phyloP scores from a whole-genome alignment of 257 asterid genomes.

The Leonotis leonurus region DNA sequence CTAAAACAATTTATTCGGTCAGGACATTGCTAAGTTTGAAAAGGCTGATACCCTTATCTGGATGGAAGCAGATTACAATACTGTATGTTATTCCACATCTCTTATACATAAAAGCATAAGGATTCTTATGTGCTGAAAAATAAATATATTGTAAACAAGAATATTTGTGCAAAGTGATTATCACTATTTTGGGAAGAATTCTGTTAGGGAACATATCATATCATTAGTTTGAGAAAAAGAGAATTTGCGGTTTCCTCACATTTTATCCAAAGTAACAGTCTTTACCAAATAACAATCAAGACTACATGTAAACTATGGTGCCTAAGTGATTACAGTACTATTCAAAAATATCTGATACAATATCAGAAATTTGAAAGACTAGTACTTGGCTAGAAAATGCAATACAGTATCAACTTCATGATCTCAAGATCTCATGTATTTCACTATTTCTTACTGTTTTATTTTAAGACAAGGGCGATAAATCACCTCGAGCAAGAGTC shows the following conservation, averaged over 20 bases:
- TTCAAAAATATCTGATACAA: no score
- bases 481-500: background rate
- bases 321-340: background rate
- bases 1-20: background rate
- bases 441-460: background rate
- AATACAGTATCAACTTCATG: no score
- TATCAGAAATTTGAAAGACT: no score
- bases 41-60: background rate
- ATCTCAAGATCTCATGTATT: no score
- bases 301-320: background rate
- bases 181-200: no score
- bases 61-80: background rate
- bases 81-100: background rate
- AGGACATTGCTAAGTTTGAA: background rate
- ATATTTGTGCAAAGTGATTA: background rate
- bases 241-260: no score
- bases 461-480: background rate
- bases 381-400: no score
- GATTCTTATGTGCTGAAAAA: background rate
- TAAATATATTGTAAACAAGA: no score
- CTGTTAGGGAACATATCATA: no score
- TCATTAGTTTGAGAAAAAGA: background rate
- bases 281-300: background rate
- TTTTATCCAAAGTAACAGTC: background rate
- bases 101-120: background rate